phyloP scores from a whole-genome alignment of 73 alveolate genomes.

The Paramecium biaurelia region DNA sequence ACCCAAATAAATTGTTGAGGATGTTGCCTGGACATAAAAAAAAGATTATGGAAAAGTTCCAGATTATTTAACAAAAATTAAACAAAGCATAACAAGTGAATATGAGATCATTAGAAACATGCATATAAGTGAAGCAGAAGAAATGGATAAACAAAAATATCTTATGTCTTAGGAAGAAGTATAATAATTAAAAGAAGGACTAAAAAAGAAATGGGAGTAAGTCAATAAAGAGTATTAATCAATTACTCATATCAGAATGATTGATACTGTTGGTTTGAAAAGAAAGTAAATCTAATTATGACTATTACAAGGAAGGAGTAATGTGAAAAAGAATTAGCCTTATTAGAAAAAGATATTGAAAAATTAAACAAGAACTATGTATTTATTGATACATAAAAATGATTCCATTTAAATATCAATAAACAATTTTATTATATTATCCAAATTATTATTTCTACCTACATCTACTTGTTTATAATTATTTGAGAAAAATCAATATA shows the following conservation, averaged over 20 bases:
- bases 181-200: constrained; percentile 83
- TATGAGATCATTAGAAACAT: constrained; percentile 84
- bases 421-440: neutral
- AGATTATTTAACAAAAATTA: constrained; percentile 84
- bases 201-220: constrained; percentile 97
- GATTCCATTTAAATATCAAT: constrained; percentile 8
- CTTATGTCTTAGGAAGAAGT: constrained; percentile 88
- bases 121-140: constrained; percentile 86
- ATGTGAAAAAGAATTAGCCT: constrained; percentile 91
- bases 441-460: neutral
- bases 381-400: constrained; percentile 86
- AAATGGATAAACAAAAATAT: constrained; percentile 89
- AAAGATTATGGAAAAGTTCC: constrained; percentile 94
- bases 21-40: constrained; percentile 77
- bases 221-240: constrained; percentile 88
- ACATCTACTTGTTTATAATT: neutral
- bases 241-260: constrained; percentile 89
- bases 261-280: constrained; percentile 91
- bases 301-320: constrained; percentile 80
- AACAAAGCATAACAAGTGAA: constrained; percentile 86
- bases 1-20: constrained; percentile 80
- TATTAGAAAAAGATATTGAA: constrained; percentile 91
- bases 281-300: constrained; percentile 75
- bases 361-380: constrained; percentile 86
- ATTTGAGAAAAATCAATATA: neutral